These are phyloP conservation scores for Pyrenophora teres DNA, from an alignment of 2,329 filamentous ascomycete genomes.

Conservation along the genomic window DNA sequence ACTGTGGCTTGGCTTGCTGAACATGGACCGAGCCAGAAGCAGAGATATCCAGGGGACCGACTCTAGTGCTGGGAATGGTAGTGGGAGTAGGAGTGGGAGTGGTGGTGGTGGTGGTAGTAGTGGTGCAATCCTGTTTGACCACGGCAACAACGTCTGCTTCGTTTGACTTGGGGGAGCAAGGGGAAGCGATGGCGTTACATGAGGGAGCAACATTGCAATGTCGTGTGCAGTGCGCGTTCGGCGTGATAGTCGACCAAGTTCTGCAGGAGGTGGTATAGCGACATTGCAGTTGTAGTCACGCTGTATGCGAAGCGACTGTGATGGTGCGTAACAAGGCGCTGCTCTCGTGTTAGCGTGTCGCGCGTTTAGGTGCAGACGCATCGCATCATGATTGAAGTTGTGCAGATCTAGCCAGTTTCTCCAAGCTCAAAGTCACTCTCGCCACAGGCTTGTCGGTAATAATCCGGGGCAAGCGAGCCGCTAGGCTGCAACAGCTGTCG, in stretches of 20 bases:
- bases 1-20: neutral
- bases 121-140: neutral
- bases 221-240: slow-evolving; percentile 5
- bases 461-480: slow-evolving; percentile 14
- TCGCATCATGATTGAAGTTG: slow-evolving; percentile 2
- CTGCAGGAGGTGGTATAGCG: slow-evolving; percentile 5
- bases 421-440: slow-evolving; percentile 4
- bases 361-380: neutral
- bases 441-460: slow-evolving; percentile 6
- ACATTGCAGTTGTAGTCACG: slow-evolving; percentile 2
- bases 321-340: slow-evolving; percentile 4
- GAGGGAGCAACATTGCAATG: neutral
- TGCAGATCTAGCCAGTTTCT: slow-evolving; percentile 9
- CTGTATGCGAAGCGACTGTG: neutral
- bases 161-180: neutral
- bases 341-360: slow-evolving; percentile 5
- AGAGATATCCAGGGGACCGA: neutral
- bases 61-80: neutral
- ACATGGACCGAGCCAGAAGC: neutral
- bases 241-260: slow-evolving; percentile 2
- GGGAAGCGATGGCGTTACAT: neutral
- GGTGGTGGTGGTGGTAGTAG: too few species aligned
- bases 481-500: neutral
- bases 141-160: too few species aligned
- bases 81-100: too few species aligned